Evolutionary conservation across 371 early-diverging fungal species (phyloP), one percentile per base, ranked within the genome.

Genomic region (Mortierella sp.): DNA sequence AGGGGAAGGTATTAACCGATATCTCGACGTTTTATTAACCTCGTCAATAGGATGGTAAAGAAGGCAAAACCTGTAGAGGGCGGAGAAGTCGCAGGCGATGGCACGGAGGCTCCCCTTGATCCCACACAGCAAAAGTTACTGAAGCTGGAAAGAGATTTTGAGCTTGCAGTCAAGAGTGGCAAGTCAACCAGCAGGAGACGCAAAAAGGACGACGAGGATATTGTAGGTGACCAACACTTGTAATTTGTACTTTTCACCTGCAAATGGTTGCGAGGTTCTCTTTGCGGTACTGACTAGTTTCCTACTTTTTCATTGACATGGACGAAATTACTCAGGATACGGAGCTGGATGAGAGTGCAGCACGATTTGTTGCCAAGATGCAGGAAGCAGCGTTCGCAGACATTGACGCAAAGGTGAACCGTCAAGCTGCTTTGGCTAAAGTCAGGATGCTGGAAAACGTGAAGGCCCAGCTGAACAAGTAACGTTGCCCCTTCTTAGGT

Each of bases 381-480:
- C 92, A 92, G 71, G 91, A 91, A 55, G 97, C 96, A 11, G 96
- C 97, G 0, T 91, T 93, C 63, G 89, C 91, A 52, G 99, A 99
- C 79, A 89, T 93, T 34, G 94, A 95, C 80, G 90, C 94, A 57
- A 97, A 97, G 81, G 88, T 90, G 75, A 89, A 94, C 74, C 89
- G 92, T 55, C 89, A 92, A 78, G 96, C 98, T 0, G 97, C 98
- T 1, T 89, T 96, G 24, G 91, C 94, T 55, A 98, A 98, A 88
- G 90, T 99, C 74, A 94, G 93, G 81, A 91, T 96, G 91, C 91
- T 99, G 75, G 92, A 93, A 14, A 90, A 90, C 45, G 95, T 97
- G 21, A 90, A 91, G 38, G 89, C 78, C 16, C 92, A 92, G 77
- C 88, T 98, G 73, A 90, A 93, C 83, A 96, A 96, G 93, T 94